phyloP scores from a whole-genome alignment of 139 green algal species.

The Astrephomene gubernaculifera region DNA sequence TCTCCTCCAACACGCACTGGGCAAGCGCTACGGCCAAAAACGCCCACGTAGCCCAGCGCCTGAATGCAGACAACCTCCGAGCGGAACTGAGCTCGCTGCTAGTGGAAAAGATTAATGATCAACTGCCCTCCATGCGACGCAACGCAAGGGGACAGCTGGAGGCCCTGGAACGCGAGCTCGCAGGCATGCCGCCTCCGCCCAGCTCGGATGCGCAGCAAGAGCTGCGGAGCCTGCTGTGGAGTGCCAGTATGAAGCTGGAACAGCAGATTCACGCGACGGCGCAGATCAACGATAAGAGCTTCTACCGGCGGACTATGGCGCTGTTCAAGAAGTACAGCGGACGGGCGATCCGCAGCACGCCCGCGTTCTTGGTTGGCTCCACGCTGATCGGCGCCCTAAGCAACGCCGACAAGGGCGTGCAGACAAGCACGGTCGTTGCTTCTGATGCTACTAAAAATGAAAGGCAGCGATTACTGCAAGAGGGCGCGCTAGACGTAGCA shows the following conservation, averaged over 20 bases:
- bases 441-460: too few species aligned
- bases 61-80: conserved; percentile 12
- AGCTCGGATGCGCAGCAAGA: background rate
- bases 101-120: background rate
- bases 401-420: background rate
- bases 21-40: background rate
- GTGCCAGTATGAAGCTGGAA: too few species aligned
- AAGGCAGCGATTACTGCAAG: too few species aligned
- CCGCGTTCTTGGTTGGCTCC: conserved; percentile 9
- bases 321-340: background rate
- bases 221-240: background rate
- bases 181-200: background rate
- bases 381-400: background rate
- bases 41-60: background rate
- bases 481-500: background rate
- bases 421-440: background rate
- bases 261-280: background rate
- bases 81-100: conserved; percentile 3
- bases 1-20: conserved; percentile 16
- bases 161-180: background rate
- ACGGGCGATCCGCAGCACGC: conserved; percentile 8
- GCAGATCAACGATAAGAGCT: background rate
- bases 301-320: background rate
- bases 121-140: background rate
- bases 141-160: background rate